Evolutionary conservation across 176 grass and related monocot species (phyloP).

Genomic region (Oryza australiensis): DNA sequence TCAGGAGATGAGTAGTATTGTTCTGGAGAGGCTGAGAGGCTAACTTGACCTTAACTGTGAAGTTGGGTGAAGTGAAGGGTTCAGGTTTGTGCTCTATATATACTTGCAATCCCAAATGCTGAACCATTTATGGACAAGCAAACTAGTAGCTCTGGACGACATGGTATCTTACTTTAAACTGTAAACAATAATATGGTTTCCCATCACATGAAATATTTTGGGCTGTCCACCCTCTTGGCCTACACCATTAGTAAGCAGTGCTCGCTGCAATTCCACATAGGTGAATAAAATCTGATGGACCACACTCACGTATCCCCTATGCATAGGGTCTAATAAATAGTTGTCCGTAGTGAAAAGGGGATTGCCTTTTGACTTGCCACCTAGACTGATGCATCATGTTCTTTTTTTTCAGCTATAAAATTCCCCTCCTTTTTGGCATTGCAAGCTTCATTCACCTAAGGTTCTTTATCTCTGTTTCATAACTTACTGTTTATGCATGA

Average conservation of each 20-base stretch:
- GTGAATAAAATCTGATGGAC: constrained; percentile 81
- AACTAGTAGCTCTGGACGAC: constrained; percentile 34
- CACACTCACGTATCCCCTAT: constrained; percentile 73
- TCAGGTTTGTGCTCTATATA: constrained; percentile 63
- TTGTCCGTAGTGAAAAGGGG: constrained; percentile 46
- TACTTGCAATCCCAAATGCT: constrained; percentile 52
- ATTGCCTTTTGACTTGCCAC: constrained; percentile 68
- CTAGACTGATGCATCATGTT: constrained; percentile 26
- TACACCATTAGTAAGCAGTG: constrained; percentile 52
- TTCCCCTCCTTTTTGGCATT: constrained; percentile 11
- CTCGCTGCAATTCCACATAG: constrained; percentile 50
- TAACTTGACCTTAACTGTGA: constrained; percentile 49
- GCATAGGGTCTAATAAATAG: constrained; percentile 62
- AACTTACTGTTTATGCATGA: background rate
- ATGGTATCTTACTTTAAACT: constrained; percentile 57
- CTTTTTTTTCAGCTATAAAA: constrained; percentile 12
- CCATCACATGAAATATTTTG: constrained; percentile 62
- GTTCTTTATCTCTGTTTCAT: background rate
- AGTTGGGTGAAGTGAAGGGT: constrained; percentile 49
- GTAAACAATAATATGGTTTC: constrained; percentile 56
- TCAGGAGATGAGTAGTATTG: constrained; percentile 25
- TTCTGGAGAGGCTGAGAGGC: constrained; percentile 29
- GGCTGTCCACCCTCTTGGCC: constrained; percentile 48
- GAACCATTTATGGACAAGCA: constrained; percentile 31
- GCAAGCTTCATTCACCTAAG: constrained; percentile 15